Base-by-base conservation (phyloP, 2,329 filamentous ascomycete species). In the Aspergillus proliferans region DNA sequence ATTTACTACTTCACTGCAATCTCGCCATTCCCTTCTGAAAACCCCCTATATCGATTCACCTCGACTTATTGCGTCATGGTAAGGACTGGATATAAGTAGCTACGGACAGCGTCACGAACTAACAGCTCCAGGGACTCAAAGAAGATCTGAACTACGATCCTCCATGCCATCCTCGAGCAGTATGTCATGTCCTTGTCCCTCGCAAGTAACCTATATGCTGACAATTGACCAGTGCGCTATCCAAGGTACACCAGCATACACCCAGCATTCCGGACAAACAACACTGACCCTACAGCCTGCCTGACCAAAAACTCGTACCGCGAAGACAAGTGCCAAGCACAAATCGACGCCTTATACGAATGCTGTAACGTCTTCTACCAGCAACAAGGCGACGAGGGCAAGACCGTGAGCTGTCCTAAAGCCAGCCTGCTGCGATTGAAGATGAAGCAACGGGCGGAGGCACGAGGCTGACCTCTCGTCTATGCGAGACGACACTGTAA, bases 311-410 rank as follows among this genome's bases (percentile, higher is more conserved):
- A 91, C 68, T 83, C 83, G 47, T 97, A 87, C 74, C 82, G 94
- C 52, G 90, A 97, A 71, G 82, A 82, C 40, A 94, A 84, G 64
- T 98, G 93, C 70, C 81, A 86, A 63, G 68, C 73, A 15, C 76
- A 89, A 62, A 80, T 98, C 49, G 85, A 92, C 66, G 88, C 89
- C 2, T 75, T 98, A 21, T 98, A 97, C 70, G 86, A 93, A 59
- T 98, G 93, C 71, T 98, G 93, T 70, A 84, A 91, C 62, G 80
- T 82, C 10, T 95, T 97, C 67, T 97, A 98, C 71, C 74, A 85
- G 59, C 78, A 81, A 49, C 81, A 87, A 51, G 91, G 93, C 14
- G 85, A 94, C 48, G 72, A 83, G 21, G 90, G 88, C 28, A 83
- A 78, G 39, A 87, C 86, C 2, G 82, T 84, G 18, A 93, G 88